phyloP scores from a whole-genome alignment of 2,329 filamentous ascomycete species.

The Pseudogymnoascus sp. region DNA sequence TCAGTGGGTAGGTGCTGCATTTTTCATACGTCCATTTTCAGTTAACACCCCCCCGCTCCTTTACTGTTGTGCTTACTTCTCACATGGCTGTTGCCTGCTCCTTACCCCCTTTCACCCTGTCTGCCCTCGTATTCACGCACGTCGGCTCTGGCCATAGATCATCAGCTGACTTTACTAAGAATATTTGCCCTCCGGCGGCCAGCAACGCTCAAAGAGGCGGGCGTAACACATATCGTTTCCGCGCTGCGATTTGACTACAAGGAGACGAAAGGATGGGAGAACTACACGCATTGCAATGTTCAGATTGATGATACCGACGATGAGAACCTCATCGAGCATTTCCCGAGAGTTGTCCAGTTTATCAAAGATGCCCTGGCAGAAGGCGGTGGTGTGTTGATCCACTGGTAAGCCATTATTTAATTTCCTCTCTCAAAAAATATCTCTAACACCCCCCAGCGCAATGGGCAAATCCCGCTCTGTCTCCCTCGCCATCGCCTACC shows the following conservation, averaged over 20 bases:
- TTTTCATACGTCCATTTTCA: conserved; percentile 12
- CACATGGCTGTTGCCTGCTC: not conserved
- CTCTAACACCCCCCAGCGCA: conserved; percentile 51
- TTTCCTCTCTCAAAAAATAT: not conserved
- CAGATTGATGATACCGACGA: conserved; percentile 89
- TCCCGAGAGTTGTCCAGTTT: conserved; percentile 71
- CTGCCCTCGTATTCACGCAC: not conserved
- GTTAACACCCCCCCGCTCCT: not conserved
- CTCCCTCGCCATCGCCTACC: conserved; percentile 73
- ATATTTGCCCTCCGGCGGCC: conserved; percentile 72
- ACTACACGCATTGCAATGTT: conserved; percentile 67
- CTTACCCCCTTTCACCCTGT: not conserved
- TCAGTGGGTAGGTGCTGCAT: conserved; percentile 59
- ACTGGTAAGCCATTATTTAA: conserved; percentile 51
- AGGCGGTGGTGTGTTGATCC: conserved; percentile 57
- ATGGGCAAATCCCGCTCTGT: conserved; percentile 95
- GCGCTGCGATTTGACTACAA: conserved; percentile 59
- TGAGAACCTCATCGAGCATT: conserved; percentile 74
- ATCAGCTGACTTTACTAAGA: conserved; percentile 38
- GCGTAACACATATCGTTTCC: conserved; percentile 87
- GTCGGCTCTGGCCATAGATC: not conserved
- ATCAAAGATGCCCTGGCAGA: conserved; percentile 67
- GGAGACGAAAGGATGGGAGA: conserved; percentile 45
- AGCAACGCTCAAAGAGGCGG: conserved; percentile 59
- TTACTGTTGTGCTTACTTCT: not conserved